Evolutionary conservation across 257 asterid genomes (phyloP), one percentile per base, ranked within the genome.

Genomic region (Sherardia arvensis): DNA sequence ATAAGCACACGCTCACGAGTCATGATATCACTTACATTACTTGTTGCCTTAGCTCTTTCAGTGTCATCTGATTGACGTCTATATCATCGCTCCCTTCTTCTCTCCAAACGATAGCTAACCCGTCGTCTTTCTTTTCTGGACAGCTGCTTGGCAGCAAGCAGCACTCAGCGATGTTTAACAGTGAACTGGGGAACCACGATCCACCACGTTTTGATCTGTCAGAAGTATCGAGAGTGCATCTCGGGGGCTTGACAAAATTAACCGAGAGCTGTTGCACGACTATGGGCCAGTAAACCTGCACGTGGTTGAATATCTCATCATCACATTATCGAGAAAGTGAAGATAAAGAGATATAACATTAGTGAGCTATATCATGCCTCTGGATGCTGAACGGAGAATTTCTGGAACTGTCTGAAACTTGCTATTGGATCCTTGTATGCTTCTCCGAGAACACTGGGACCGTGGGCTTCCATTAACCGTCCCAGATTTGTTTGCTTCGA

Each of bases 101-200:
- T 69, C 93, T 88, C 96, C 95, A 91, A 32, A 83, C 83, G 22
- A 91, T 82, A 30, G 97, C 95, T 59, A 84, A 18, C 59, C 79
- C 76, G 51, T 79, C 74, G 69, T 91, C 95, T 26, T 74, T 70
- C 86, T 83, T 85, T 71, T 80, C 81, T 59, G 74, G 66, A 68
- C 69, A 64, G 74, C 60, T 74, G 67, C 71, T 84, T 2, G 88
- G 61, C 62, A 68, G 68, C 76, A 91, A 78, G 79, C 98, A 91
- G 71, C 95, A 84, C 62, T 88, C 87, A 5, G 98, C 96, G 68
- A 91, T 82, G 74, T 88, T 91, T 68, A 91, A 71, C 23, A 81
- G 73, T 20, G 96, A 85, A 68, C 95, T 93, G 61, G 95, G 87
- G 68, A 91, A 79, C 98, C 98, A 91, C 30, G 82, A 83, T 60